Evolutionary conservation across 306 rosid species (phyloP), one percentile per base, ranked within the genome.

Genomic region (Cajanus cajan): DNA sequence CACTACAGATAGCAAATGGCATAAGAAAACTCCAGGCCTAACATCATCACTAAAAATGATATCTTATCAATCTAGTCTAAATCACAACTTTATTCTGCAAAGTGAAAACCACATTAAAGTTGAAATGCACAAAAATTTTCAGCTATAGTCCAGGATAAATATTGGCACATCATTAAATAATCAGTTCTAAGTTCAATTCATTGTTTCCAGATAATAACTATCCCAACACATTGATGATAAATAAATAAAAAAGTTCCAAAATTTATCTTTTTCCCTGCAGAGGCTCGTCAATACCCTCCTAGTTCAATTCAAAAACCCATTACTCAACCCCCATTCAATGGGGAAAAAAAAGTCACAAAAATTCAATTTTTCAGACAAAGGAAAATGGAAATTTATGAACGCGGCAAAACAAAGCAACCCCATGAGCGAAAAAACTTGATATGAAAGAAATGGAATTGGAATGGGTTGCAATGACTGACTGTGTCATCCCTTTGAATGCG

Each of bases 401-500:
- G 12, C 34, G 57, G 45, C 22, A 45, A 58, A 47, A 51, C 1
- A 70, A 77, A 22, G 50, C 45, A 54, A 58, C 65, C 36, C 37
- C 34, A 55, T 9, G 62, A 50, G 6, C 57, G 16, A 31, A 24
- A 10, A 54, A 2, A 40, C 44, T 22, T 33, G 18, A 66, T 21
- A 54, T 15, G 28, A 4, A 33, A 51, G 8, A 43, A 66, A 41
- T 8, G 31, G 11, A 45, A 44, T 2, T 13, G n/a, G 18, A 76
- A 25, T 0, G 16, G 70, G 28, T 18, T 68, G n/a, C 7, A 58
- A 44, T 4, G 33, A 82, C 94, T 89, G 21, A 95, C 97, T 58
- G 96, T 83, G 78, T 84, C 88, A 14, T 87, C 97, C 64, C 97
- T 85, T 63, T 87, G 91, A 80, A 94, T 90, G 79, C 83, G 97